Percentiles rank a stretch among this genome's conserved stretches.
phyloP scores from a whole-genome alignment of 352 stramenopile species.

The Globisporangium nagaii region DNA sequence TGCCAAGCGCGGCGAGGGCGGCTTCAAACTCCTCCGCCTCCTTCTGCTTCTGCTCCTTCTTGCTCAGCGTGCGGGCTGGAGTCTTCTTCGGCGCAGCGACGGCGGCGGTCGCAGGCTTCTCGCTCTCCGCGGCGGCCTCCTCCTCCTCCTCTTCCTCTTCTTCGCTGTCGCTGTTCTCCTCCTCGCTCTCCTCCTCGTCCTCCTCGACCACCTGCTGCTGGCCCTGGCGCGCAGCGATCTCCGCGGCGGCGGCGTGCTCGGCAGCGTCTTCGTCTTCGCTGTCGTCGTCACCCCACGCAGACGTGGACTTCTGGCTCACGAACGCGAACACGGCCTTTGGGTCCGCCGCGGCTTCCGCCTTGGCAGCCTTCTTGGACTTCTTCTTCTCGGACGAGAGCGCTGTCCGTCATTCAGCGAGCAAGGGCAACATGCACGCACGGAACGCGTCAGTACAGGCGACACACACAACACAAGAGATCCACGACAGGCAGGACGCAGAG shows the following conservation, averaged over 20 bases:
- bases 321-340: slow-evolving; percentile 68
- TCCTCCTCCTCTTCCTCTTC: slow-evolving; percentile 45
- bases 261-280: slow-evolving; percentile 56
- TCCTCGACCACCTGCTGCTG: slow-evolving; percentile 33
- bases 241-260: slow-evolving; percentile 21
- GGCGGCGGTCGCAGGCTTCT: slow-evolving; percentile 1
- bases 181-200: slow-evolving; percentile 36
- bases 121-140: slow-evolving; percentile 13
- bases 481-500: too few relatives aligned
- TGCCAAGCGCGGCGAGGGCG: slow-evolving; percentile 58
- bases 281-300: slow-evolving; percentile 64
- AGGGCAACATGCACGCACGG: background rate
- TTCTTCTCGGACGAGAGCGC: slow-evolving; percentile 30
- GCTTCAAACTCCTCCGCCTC: slow-evolving; percentile 74
- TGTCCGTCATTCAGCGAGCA: too few relatives aligned
- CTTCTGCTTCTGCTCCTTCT: slow-evolving; percentile 79
- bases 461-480: background rate
- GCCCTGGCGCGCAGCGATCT: slow-evolving; percentile 17
- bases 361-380: slow-evolving; percentile 55
- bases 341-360: slow-evolving; percentile 24
- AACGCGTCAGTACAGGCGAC: background rate
- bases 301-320: slow-evolving; percentile 57
- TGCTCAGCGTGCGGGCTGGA: slow-evolving; percentile 44
- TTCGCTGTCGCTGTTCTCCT: slow-evolving; percentile 28
- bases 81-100: slow-evolving; percentile 27